Evolutionary conservation across 768 basidiomycete genomes (phyloP).

Genomic region (Mycena filopes): DNA sequence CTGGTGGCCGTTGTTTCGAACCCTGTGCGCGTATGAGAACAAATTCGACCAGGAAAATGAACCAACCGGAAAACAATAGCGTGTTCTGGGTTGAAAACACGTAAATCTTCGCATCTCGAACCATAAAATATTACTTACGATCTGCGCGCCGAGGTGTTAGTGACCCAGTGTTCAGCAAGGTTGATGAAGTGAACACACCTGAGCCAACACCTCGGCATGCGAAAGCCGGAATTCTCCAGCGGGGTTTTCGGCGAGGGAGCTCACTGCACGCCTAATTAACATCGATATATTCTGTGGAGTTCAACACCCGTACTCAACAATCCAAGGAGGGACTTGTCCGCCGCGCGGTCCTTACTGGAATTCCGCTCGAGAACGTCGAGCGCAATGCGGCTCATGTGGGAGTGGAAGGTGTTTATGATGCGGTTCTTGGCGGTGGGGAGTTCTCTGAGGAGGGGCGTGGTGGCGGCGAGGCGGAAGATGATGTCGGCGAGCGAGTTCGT

Average conservation of each 20-base stretch:
- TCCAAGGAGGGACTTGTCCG: constrained; percentile 18
- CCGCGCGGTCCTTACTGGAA: neutral
- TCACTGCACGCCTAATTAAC: constrained; percentile 16
- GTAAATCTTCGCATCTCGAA: neutral
- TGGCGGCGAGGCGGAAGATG: constrained; percentile 17
- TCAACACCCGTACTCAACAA: constrained; percentile 16
- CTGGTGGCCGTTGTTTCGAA: constrained; percentile 27
- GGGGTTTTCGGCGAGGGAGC: constrained; percentile 27
- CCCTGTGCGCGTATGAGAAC: constrained; percentile 3
- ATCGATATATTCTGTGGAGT: neutral
- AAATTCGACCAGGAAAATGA: neutral
- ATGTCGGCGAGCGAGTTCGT: constrained; percentile 13
- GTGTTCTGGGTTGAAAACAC: constrained; percentile 20
- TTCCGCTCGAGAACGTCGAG: constrained; percentile 9
- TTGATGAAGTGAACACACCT: neutral
- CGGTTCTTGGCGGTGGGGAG: constrained; percentile 26
- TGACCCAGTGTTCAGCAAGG: neutral
- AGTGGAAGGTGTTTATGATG: constrained; percentile 20
- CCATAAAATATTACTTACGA: constrained; percentile 2
- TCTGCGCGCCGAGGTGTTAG: neutral
- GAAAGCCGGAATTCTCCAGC: constrained; percentile 27
- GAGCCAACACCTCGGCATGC: constrained; percentile 18
- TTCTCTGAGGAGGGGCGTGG: neutral
- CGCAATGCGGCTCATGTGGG: constrained; percentile 13
- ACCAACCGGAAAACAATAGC: constrained; percentile 26